Base-by-base conservation (phyloP, 2,329 filamentous ascomycete genomes). In the Curvularia sp. region DNA sequence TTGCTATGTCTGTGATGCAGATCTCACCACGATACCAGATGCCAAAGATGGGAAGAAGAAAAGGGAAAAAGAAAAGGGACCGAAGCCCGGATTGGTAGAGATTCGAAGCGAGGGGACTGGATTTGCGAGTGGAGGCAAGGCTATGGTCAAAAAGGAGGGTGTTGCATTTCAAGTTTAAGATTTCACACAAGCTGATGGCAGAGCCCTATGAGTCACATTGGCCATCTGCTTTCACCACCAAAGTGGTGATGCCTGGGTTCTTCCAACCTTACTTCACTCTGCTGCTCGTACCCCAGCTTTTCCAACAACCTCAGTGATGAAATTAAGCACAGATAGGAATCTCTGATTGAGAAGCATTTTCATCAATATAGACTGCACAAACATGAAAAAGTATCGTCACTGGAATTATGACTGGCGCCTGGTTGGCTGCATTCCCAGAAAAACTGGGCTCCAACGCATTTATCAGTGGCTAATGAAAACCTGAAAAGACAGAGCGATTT, bases 61-160 rank as follows among this genome's bases (percentile, higher is more conserved):
- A 53, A 77, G 83, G 48, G 80, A 80, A 30, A 78, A 80, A 42
- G 86, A 86, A 66, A 84, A 87, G 35, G 86, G 81, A 52, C 83
- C 89, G 35, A 86, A 83, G 59, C 86, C 88, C 0, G 93, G 93
- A 0, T 73, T 97, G 33, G 88, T 97, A 3, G 87, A 90, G 71
- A 85, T 98, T 49, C 88, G 86, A 65, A 91, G 89, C 35, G 94
- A 97, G 68, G 94, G 94, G 0, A 98, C 94, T 0, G 94, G 94
- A 0, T 98, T 97, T 77, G 93, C 94, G 4, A 90, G 92, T 4
- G 89, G 89, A n/a, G 94, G 95, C 2, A 85, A 86, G 51, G 96
- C 90, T 71, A 86, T 91, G 68, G 92, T 96, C 15, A 90, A 90
- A 78, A 95, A 89, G 75, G 80, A 85, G 3, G 89, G 90, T 0